These are phyloP conservation scores for Xylaria cubensis DNA, from an alignment of 495 filamentous ascomycete genomes.

Conservation along the genomic window DNA sequence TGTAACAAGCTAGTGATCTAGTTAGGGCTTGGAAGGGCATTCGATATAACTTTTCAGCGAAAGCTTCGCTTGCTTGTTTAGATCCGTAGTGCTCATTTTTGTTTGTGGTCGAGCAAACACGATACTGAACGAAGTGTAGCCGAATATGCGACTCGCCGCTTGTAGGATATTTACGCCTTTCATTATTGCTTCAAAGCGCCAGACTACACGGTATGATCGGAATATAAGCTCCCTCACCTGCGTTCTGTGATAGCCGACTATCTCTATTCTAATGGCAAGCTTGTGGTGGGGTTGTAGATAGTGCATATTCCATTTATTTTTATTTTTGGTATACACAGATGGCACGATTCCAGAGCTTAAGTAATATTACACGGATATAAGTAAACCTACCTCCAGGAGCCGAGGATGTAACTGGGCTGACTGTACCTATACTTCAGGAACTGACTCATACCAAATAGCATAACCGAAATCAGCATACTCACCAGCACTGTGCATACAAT, in stretches of 20 bases:
- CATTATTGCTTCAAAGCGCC: background rate
- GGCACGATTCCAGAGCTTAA: background rate
- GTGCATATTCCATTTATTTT: background rate
- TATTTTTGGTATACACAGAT: constrained; percentile 12
- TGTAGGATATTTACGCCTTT: background rate
- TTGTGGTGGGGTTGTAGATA: background rate
- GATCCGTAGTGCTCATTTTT: too few relatives aligned
- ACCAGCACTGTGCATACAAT: background rate
- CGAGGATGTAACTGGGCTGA: background rate
- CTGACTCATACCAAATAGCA: background rate
- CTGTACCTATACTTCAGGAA: background rate
- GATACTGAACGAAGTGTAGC: too few relatives aligned
- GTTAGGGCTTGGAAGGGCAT: too few relatives aligned
- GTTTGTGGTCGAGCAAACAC: too few relatives aligned
- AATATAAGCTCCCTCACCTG: background rate
- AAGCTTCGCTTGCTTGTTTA: too few relatives aligned
- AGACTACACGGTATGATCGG: background rate
- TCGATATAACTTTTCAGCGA: too few relatives aligned
- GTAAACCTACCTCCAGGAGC: background rate
- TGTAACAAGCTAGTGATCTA: background rate
- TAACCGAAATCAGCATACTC: background rate
- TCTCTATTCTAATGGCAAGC: too few relatives aligned
- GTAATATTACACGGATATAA: background rate
- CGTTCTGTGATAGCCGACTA: background rate
- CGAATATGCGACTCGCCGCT: too few relatives aligned